Evolutionary conservation across 306 rosid genomes (phyloP).

Genomic region (peach (Prunus persica)): Prunus_persica_NCBIv2 NC_034011.1:1837001-1837500

Average conservation of each 20-base stretch:
- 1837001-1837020: not conserved
- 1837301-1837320: conserved; percentile 73
- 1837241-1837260: conserved; percentile 91
- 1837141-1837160: conserved; percentile 74
- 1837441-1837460: not conserved
- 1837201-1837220: conserved; percentile 60
- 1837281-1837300: conserved; percentile 72
- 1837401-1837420: conserved; percentile 64
- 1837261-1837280: conserved; percentile 77
- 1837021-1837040: not conserved
- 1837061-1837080: not conserved
- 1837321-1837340: conserved; percentile 72
- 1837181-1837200: conserved; percentile 65
- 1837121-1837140: conserved; percentile 40
- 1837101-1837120: conserved; percentile 21
- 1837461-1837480: not conserved
- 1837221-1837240: conserved; percentile 85
- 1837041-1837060: conserved; percentile 29
- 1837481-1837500: not conserved
- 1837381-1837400: conserved; percentile 60
- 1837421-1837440: conserved; percentile 46
- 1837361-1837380: conserved; percentile 77
- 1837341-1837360: conserved; percentile 80
- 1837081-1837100: conserved; percentile 15
- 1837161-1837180: conserved; percentile 80